A percentile compares a stretch with the other conserved stretches of the same genome.
Evolutionary conservation across 169 alveolate genomes (phyloP).

Genomic region (Plasmodium inui): DNA sequence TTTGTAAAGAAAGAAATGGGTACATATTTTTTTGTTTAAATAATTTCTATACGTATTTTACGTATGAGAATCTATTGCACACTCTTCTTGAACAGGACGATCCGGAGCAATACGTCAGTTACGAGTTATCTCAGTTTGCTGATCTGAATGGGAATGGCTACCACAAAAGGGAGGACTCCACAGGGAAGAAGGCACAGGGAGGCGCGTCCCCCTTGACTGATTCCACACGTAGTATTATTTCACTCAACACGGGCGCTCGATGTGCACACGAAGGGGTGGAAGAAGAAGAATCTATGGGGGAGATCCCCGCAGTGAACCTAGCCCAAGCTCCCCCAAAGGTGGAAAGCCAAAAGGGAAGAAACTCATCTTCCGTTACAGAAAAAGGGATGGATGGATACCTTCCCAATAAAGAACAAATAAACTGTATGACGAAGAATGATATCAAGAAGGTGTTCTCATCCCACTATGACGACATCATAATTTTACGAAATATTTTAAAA

Average conservation of each 20-base stretch:
- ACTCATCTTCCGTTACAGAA: not conserved
- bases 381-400: not conserved
- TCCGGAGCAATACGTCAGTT: not conserved
- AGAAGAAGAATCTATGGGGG: not conserved
- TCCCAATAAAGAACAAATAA: not conserved
- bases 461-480: conserved; percentile 48
- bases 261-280: not conserved
- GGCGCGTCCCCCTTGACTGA: not conserved
- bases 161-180: not conserved
- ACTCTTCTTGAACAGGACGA: conserved; percentile 41
- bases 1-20: conserved; percentile 74
- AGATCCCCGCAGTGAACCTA: not conserved
- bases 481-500: conserved; percentile 50
- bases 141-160: not conserved
- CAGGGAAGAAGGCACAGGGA: not conserved
- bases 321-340: not conserved
- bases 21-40: conserved; percentile 73
- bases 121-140: not conserved
- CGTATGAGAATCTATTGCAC: conserved; percentile 50
- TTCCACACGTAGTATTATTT: not conserved
- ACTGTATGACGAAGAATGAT: conserved; percentile 2
- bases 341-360: not conserved
- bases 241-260: not conserved
- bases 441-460: conserved; percentile 37
- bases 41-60: conserved; percentile 74